Percentiles rank a stretch among this genome's conserved stretches.
Evolutionary conservation across 2,329 filamentous ascomycete genomes (phyloP).

Genomic region (Neonectria sp.): DNA sequence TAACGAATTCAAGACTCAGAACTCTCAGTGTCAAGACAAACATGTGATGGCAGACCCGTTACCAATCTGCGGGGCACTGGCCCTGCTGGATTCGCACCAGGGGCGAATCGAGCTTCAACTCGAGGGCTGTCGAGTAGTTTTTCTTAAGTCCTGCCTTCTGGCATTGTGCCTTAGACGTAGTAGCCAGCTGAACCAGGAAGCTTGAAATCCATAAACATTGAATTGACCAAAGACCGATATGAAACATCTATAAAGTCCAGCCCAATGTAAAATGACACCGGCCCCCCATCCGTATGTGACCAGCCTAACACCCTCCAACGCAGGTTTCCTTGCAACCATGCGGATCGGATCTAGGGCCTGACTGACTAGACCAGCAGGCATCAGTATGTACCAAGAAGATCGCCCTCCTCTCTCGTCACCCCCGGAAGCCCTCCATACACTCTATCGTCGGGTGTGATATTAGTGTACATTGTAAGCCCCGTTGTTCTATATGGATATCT

Average conservation of each 20-base stretch:
- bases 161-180: background rate
- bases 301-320: constrained; percentile 30
- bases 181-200: too few relatives aligned
- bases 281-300: constrained; percentile 28
- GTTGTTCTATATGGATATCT: constrained; percentile 20
- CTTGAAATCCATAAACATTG: constrained; percentile 19
- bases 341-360: constrained; percentile 16
- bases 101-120: background rate
- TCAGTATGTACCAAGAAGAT: constrained; percentile 29
- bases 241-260: constrained; percentile 36
- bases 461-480: constrained; percentile 31
- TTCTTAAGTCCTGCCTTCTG: background rate
- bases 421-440: constrained; percentile 31
- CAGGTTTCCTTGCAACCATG: constrained; percentile 26
- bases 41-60: background rate
- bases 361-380: constrained; percentile 22
- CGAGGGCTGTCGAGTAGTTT: background rate
- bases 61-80: background rate
- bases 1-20: background rate
- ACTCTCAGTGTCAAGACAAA: background rate
- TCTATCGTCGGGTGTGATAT: constrained; percentile 35
- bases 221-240: constrained; percentile 37
- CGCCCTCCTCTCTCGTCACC: constrained; percentile 21
- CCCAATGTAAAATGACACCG: constrained; percentile 32
- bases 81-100: background rate